phyloP scores from a whole-genome alignment of 164 flowering plant species.

The Piper longum region DNA sequence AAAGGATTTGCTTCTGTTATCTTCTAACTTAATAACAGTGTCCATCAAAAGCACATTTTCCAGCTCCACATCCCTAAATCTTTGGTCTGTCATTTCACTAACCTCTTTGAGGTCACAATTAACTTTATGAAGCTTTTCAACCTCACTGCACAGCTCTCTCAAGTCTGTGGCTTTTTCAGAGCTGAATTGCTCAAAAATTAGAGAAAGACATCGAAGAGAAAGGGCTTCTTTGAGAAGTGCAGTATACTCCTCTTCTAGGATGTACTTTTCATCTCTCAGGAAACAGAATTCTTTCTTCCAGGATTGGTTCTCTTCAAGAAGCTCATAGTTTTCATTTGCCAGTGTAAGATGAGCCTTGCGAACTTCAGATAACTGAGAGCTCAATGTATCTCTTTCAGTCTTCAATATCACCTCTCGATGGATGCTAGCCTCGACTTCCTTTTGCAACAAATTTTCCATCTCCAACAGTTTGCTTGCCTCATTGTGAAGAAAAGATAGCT shows the following conservation, averaged over 20 bases:
- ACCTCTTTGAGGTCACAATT: conserved; percentile 28
- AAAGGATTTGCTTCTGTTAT: conserved; percentile 1
- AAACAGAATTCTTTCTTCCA: conserved; percentile 27
- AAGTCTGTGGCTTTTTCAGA: conserved; percentile 38
- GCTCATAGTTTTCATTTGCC: conserved; percentile 25
- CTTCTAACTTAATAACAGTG: conserved; percentile 22
- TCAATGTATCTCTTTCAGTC: conserved; percentile 21
- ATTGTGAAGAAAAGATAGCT: conserved; percentile 23
- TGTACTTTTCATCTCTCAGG: conserved; percentile 28
- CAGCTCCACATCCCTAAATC: conserved; percentile 25
- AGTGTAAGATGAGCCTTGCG: conserved; percentile 19
- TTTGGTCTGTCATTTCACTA: conserved; percentile 15
- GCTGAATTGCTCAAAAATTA: conserved; percentile 31
- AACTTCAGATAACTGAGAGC: conserved; percentile 18
- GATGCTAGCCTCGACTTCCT: conserved; percentile 20
- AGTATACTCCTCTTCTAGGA: conserved; percentile 40
- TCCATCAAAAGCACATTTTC: conserved; percentile 37
- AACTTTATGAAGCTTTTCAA: conserved; percentile 22
- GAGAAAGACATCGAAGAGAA: conserved; percentile 28
- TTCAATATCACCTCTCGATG: conserved; percentile 16
- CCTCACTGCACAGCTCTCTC: conserved; percentile 22
- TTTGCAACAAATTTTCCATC: conserved; percentile 26
- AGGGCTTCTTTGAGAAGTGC: conserved; percentile 30
- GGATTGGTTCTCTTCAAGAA: conserved; percentile 26
- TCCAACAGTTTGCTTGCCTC: conserved; percentile 42